Evolutionary conservation across 2,329 filamentous ascomycete genomes (phyloP), one percentile per base, ranked within the genome.

Genomic region (Apiospora arundinis): DNA sequence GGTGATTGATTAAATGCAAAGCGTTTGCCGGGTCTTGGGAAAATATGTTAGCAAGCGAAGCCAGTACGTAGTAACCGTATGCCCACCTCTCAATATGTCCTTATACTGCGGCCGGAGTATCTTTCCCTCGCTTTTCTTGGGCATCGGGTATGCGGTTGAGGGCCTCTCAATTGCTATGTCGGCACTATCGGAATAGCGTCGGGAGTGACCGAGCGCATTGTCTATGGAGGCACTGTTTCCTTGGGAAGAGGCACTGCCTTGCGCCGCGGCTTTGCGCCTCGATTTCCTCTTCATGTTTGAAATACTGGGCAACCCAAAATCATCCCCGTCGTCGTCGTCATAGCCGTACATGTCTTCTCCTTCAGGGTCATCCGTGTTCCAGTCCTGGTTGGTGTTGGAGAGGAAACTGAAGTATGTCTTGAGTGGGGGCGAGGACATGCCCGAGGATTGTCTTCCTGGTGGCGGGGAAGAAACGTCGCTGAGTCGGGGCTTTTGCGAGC

Each of bases 81-180:
- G 14, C 76, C 70, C 75, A 92, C 91, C 91, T 85, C 88, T 90
- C 25, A 99, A 84, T 65, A 99, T 97, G 73, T 99, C 96, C 82
- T 99, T 98, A 82, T 98, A 99, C 81, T 99, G 96, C 69, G 96
- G 96, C 74, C 96, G 91, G 28, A 99, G 85, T 72, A 98, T 98
- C 86, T 99, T 99, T 40, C 94, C 95, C 80, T 98, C 95, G 73
- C 89, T 92, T 82, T 95, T 97, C 82, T 95, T 95, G 2, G 95
- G 91, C 77, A 93, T 92, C 40, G 95, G 95, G 78, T 98, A 98
- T 73, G 90, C 91, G 18, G 94, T 90, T 49, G 92, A 86, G 32
- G 93, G 94, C 73, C 95, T 89, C 82, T 98, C 95, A 78, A 97
- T 93, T 23, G 95, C 95, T 80, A 98, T 98, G 81, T 98, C 95